Percentiles rank a stretch among this genome's conserved stretches.
Evolutionary conservation across 2,329 filamentous ascomycete genomes (phyloP).

Genomic region (Botryotinia narcissicola): DNA sequence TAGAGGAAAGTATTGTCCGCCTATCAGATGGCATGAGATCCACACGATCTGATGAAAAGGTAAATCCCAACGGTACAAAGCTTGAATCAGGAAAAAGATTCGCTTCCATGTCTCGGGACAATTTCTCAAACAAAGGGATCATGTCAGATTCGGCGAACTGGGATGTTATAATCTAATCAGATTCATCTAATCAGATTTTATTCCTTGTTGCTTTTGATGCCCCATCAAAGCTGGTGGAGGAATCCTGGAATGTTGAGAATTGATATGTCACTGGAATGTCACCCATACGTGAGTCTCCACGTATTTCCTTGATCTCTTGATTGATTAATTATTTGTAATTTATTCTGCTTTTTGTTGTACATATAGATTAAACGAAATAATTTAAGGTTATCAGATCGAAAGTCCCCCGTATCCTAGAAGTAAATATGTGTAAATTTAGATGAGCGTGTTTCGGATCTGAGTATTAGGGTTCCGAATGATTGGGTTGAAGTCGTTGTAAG

Average conservation of each 20-base stretch:
- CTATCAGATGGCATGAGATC: background rate
- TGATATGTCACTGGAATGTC: background rate
- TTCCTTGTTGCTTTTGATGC: background rate
- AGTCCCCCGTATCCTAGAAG: background rate
- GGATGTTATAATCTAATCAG: background rate
- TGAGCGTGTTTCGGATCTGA: background rate
- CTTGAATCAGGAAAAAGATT: background rate
- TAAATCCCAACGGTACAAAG: background rate
- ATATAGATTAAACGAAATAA: background rate
- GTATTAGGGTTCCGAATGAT: background rate
- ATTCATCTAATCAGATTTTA: slow-evolving; percentile 11
- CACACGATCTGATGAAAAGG: background rate
- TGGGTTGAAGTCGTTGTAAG: background rate
- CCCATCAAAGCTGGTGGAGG: background rate
- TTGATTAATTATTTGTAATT: background rate
- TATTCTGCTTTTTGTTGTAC: background rate
- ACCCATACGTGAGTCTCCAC: background rate
- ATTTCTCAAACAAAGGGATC: background rate
- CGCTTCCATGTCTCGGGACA: background rate
- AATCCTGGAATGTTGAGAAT: background rate
- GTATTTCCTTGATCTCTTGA: background rate
- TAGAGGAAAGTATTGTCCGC: background rate
- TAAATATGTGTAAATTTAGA: background rate
- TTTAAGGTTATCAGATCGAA: slow-evolving; percentile 14
- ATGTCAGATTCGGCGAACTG: background rate